A percentile compares a stretch with the other conserved stretches of the same genome.
These are phyloP conservation scores for Periconia macrospinosa DNA, from an alignment of 2,329 filamentous ascomycete species.

Conservation along the genomic window DNA sequence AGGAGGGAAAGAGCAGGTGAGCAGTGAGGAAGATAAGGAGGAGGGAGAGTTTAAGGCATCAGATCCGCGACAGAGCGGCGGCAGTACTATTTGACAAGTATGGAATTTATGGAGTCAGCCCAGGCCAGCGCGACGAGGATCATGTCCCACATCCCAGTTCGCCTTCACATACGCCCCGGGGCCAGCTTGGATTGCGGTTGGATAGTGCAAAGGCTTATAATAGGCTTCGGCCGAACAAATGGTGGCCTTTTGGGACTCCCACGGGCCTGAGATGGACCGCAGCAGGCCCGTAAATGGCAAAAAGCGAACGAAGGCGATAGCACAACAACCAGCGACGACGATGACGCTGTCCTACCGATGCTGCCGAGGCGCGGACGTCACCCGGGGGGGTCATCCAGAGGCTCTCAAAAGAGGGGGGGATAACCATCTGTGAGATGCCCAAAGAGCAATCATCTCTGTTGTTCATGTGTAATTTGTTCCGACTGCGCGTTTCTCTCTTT, in stretches of 20 bases:
- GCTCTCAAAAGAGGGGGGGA: background rate
- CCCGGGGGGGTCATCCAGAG: background rate
- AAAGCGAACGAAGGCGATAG: background rate
- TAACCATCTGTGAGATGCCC: background rate
- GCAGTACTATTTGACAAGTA: too few relatives aligned
- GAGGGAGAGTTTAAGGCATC: constrained; percentile 12
- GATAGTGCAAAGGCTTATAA: too few relatives aligned
- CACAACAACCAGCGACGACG: background rate
- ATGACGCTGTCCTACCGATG: background rate
- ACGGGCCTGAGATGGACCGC: background rate
- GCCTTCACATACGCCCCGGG: background rate
- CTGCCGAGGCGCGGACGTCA: background rate
- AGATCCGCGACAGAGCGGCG: background rate
- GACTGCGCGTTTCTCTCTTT: too few relatives aligned
- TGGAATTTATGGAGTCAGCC: constrained; percentile 34
- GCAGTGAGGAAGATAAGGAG: background rate
- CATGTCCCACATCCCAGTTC: background rate
- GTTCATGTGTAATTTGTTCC: too few relatives aligned
- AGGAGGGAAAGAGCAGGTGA: background rate
- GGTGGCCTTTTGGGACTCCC: too few relatives aligned
- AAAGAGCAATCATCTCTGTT: background rate
- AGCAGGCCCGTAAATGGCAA: background rate
- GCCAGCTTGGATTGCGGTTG: background rate
- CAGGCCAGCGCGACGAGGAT: constrained; percentile 12
- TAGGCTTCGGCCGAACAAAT: too few relatives aligned